A percentile compares a stretch with the other conserved stretches of the same genome.
phyloP scores from a whole-genome alignment of 257 asterid genomes.

The Cinchona pubescens region DNA sequence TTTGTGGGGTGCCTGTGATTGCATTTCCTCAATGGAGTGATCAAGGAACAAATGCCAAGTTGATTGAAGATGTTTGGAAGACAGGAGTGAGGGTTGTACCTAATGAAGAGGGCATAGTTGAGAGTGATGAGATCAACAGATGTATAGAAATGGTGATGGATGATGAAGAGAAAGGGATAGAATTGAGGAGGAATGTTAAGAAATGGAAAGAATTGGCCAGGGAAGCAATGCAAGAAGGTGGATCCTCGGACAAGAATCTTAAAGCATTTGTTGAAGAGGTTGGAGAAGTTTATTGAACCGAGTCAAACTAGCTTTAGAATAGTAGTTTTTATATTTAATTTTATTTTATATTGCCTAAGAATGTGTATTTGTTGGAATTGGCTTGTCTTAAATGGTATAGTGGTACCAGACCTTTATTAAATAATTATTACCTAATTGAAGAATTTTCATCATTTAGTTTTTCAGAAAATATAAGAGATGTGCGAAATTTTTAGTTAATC shows the following conservation, averaged over 20 bases:
- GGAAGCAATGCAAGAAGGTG: constrained; percentile 25
- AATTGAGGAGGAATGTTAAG: constrained; percentile 19
- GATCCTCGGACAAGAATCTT: constrained; percentile 22
- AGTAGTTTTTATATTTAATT: too few relatives aligned
- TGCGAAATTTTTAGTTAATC: too few relatives aligned
- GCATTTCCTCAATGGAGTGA: constrained; percentile 31
- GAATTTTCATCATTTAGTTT: too few relatives aligned
- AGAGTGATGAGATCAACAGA: constrained; percentile 20
- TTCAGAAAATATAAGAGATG: too few relatives aligned
- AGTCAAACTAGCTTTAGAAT: too few relatives aligned
- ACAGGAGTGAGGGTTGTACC: constrained; percentile 14
- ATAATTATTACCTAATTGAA: too few relatives aligned
- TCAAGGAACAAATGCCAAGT: constrained; percentile 28
- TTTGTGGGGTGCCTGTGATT: constrained; percentile 22
- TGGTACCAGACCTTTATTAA: too few relatives aligned
- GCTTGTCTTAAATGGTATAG: too few relatives aligned
- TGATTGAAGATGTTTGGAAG: constrained; percentile 24
- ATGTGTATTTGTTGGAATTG: too few relatives aligned
- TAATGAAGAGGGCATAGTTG: constrained; percentile 20
- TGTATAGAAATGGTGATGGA: constrained; percentile 24
- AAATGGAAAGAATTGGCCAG: constrained; percentile 27
- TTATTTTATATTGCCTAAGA: too few relatives aligned
- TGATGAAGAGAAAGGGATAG: constrained; percentile 4
- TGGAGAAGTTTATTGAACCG: too few relatives aligned
- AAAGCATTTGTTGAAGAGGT: constrained; percentile 16